Percentiles rank a stretch among this genome's conserved stretches.
Evolutionary conservation across 106 monocot genomes (phyloP).

Genomic region (Cymbidium sinense): DNA sequence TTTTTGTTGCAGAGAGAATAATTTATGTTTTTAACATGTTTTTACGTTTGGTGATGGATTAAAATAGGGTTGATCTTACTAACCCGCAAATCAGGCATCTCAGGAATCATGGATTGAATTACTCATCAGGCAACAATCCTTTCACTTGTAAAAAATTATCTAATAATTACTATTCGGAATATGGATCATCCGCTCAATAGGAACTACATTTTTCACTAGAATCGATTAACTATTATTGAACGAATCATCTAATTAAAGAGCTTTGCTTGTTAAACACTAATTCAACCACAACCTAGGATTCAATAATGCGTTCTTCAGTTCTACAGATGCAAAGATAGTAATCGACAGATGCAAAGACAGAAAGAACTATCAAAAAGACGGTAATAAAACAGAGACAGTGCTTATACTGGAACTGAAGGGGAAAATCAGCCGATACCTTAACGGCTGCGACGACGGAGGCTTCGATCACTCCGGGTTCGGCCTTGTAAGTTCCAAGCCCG

Average conservation of each 20-base stretch:
- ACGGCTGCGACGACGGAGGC: conserved; percentile 45
- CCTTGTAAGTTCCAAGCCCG: conserved; percentile 56
- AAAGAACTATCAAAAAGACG: not conserved
- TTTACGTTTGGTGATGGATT: not conserved
- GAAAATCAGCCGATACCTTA: conserved; percentile 16
- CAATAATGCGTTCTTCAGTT: too few relatives aligned
- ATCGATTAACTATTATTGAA: not conserved
- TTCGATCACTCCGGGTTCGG: conserved; percentile 27
- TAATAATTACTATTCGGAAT: too few relatives aligned
- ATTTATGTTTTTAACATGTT: not conserved
- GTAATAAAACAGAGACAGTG: not conserved
- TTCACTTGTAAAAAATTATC: not conserved
- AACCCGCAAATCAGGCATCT: not conserved
- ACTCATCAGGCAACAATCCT: not conserved
- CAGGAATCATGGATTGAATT: conserved; percentile 1
- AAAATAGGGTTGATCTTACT: not conserved
- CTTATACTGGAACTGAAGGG: not conserved
- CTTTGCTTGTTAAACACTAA: too few relatives aligned
- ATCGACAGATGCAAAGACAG: not conserved
- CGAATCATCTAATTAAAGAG: not conserved
- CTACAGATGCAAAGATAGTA: not conserved
- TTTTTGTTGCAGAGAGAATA: not conserved
- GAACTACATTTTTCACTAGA: not conserved
- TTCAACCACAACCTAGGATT: too few relatives aligned
- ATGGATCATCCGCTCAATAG: too few relatives aligned